Evolutionary conservation across 176 grass and related monocot species (phyloP), one percentile per base, ranked within the genome.

Genomic region (Otatea glauca): DNA sequence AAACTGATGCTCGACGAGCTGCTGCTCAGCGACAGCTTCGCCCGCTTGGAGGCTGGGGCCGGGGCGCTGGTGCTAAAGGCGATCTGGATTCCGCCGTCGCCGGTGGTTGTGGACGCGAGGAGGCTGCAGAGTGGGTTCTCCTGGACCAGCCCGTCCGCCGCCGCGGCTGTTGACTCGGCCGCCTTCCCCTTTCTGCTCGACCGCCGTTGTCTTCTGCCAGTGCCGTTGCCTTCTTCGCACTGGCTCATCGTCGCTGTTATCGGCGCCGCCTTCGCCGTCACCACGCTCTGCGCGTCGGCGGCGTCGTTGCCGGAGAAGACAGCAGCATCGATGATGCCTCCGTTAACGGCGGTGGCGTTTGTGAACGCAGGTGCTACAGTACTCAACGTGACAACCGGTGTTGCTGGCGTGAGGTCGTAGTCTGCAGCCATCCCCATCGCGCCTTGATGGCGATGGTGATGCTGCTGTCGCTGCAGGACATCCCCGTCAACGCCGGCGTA

Each of bases 1-100:
- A 94, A 94, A 80, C 89, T 94, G 75, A 94, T 94, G 83, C 86
- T 89, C 34, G 92, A 88, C 9, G 86, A 71, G 34, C 67, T 70
- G 49, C 81, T 70, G 62, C 64, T 86, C 44, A 69, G n/a, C 10
- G 85, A 84, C 17, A 85, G 51, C 86, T 85, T 88, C 9, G 75
- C 45, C 51, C 37, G 79, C 78, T 94, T 91, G 61, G 65, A 11
- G 18, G 37, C 75, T 12, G 81, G 41, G 1, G 17, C 10, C 2
- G 14, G 74, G 21, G 25, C 37, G 5, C 24, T 10, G 8, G 58
- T 77, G 67, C 63, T 78, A 81, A 94, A 94, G 43, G 84, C 84
- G 64, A 91, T 94, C 80, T 94, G 86, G 44, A 94, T 84, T 81
- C 86, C 88, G 17, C 84, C 68, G 23, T 79, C 78, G 17, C 67